A percentile compares a stretch with the other conserved stretches of the same genome.
phyloP scores from a whole-genome alignment of 495 filamentous ascomycete species.

The Penicillium cataractarum region DNA sequence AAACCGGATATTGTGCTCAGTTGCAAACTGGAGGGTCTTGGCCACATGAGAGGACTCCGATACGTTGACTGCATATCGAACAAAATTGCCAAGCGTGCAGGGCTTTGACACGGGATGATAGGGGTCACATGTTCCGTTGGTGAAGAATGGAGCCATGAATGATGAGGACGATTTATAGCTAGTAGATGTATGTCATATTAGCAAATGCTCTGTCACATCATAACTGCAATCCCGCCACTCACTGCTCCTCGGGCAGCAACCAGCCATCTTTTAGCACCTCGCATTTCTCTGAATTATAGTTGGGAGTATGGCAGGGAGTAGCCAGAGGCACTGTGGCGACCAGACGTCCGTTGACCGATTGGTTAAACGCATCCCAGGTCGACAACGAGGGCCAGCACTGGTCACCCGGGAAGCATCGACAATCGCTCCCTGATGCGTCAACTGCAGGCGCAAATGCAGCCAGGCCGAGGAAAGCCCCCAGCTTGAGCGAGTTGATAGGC shows the following conservation, averaged over 20 bases:
- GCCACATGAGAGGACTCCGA: conserved; percentile 33
- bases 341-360: conserved; percentile 45
- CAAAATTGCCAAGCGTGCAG: conserved; percentile 63
- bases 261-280: conserved; percentile 28
- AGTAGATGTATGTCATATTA: too few relatives aligned
- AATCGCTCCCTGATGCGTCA: not conserved
- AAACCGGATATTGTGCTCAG: conserved; percentile 59
- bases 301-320: conserved; percentile 47
- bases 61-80: conserved; percentile 53
- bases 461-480: not conserved
- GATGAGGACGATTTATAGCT: conserved; percentile 44
- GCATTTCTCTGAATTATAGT: conserved; percentile 39
- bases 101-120: conserved; percentile 48
- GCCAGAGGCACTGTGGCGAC: conserved; percentile 50
- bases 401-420: conserved; percentile 45
- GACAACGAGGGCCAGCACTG: conserved; percentile 48
- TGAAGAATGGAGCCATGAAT: conserved; percentile 47
- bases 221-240: too few relatives aligned
- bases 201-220: too few relatives aligned
- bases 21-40: conserved; percentile 50
- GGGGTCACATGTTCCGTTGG: conserved; percentile 61
- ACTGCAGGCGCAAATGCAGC: not conserved
- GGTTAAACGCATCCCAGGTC: conserved; percentile 48
- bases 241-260: conserved; percentile 38
- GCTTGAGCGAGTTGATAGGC: too few relatives aligned